phyloP scores from a whole-genome alignment of 2,329 filamentous ascomycete species.

The Claviceps cyperi region DNA sequence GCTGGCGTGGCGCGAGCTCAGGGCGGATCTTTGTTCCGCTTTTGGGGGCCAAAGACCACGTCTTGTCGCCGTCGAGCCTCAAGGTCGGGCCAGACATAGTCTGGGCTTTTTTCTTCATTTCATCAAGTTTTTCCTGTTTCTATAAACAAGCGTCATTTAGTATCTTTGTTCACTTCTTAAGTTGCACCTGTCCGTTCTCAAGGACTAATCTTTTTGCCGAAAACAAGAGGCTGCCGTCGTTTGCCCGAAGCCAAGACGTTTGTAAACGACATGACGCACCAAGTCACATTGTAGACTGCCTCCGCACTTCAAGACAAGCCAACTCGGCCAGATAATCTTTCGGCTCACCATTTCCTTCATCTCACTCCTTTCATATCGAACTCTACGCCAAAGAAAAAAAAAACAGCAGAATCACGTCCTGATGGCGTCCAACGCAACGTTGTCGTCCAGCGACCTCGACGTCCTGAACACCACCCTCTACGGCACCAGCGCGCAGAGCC shows the following conservation, averaged over 20 bases:
- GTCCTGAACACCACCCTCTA: slow-evolving; percentile 17
- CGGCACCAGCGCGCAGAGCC: slow-evolving; percentile 9
- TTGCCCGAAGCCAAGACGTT: no score
- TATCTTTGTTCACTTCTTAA: no score
- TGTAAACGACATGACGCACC: no score
- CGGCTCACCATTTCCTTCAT: background rate
- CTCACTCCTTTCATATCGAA: no score
- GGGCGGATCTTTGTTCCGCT: background rate
- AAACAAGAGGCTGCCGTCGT: no score
- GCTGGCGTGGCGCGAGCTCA: background rate
- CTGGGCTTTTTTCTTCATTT: background rate
- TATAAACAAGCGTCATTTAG: no score
- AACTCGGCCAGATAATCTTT: background rate
- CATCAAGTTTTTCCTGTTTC: background rate
- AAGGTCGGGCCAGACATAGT: no score
- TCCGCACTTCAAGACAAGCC: background rate
- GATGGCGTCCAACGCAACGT: slow-evolving; percentile 13
- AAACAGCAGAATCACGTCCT: background rate
- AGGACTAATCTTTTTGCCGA: no score
- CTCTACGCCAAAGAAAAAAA: no score
- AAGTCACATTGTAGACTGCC: background rate
- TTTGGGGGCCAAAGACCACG: background rate
- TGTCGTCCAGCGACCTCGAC: slow-evolving; percentile 12
- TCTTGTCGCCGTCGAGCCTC: background rate
- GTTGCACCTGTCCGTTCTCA: no score